phyloP scores from a whole-genome alignment of 2,329 filamentous ascomycete genomes.

The Venturia aucupariae region DNA sequence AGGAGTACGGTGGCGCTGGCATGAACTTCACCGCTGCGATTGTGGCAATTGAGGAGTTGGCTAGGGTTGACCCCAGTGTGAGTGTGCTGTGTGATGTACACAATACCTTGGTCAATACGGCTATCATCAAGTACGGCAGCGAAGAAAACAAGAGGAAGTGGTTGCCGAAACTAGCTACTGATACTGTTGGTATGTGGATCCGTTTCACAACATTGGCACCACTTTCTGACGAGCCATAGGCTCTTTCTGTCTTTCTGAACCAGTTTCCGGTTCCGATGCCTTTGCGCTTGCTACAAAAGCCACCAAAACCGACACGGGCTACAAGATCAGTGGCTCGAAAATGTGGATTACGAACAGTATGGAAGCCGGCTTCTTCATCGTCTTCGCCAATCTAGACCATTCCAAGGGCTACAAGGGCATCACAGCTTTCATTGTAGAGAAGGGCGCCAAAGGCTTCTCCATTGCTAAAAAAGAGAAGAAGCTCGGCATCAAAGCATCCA shows the following conservation, averaged over 20 bases:
- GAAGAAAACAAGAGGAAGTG: conserved; percentile 71
- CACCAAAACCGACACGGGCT: conserved; percentile 71
- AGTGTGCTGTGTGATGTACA: conserved; percentile 95
- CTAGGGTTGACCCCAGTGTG: conserved; percentile 86
- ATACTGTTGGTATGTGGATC: conserved; percentile 56
- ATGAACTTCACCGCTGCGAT: conserved; percentile 99
- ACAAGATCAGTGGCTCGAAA: conserved; percentile 82
- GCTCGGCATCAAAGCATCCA: conserved; percentile 89
- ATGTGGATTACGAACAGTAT: conserved; percentile 99
- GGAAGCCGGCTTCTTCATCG: conserved; percentile 91
- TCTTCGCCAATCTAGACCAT: conserved; percentile 92
- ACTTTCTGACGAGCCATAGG: conserved; percentile 29
- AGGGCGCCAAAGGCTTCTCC: conserved; percentile 76
- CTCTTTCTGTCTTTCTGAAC: conserved; percentile 89
- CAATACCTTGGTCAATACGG: conserved; percentile 95
- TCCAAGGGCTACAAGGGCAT: conserved; percentile 95
- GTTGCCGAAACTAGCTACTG: conserved; percentile 80
- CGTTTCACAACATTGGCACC: background rate
- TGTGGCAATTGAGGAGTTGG: conserved; percentile 93
- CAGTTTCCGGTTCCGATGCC: conserved; percentile 86
- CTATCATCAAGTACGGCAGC: conserved; percentile 76
- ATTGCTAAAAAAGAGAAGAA: conserved; percentile 99
- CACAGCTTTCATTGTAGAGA: conserved; percentile 90
- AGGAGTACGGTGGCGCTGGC: conserved; percentile 90
- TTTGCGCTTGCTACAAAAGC: conserved; percentile 93